These are phyloP conservation scores for Penicillium sp. DNA, from an alignment of 2,329 filamentous ascomycete genomes.

Conservation along the genomic window DNA sequence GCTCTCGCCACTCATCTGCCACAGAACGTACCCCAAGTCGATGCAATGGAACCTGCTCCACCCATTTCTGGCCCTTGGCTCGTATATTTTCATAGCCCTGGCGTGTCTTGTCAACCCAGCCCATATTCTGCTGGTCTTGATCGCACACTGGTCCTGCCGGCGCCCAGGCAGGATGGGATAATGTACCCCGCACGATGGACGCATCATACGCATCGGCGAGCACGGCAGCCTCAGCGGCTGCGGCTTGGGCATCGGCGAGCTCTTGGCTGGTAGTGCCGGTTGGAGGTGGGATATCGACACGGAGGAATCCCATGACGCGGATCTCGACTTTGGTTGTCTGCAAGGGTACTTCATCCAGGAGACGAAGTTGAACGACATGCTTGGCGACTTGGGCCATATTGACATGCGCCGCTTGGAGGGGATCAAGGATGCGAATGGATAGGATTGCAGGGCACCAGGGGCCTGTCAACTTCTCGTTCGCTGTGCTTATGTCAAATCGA, in stretches of 20 bases:
- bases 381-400: conserved; percentile 53
- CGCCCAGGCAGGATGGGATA: conserved; percentile 44
- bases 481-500: conserved; percentile 34
- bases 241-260: conserved; percentile 38
- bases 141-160: conserved; percentile 24
- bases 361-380: conserved; percentile 47
- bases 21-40: conserved; percentile 58
- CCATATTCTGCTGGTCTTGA: conserved; percentile 31
- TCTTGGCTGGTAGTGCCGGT: conserved; percentile 20
- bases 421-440: conserved; percentile 49
- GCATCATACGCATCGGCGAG: conserved; percentile 44
- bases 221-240: conserved; percentile 37
- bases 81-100: conserved; percentile 54
- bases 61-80: conserved; percentile 53
- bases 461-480: conserved; percentile 36
- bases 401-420: conserved; percentile 50
- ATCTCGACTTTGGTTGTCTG: conserved; percentile 51
- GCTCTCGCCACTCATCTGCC: conserved; percentile 49
- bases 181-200: conserved; percentile 36
- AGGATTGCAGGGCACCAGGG: conserved; percentile 64
- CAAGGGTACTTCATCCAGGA: conserved; percentile 29
- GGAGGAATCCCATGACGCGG: conserved; percentile 63
- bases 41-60: conserved; percentile 63
- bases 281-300: conserved; percentile 35
- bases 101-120: conserved; percentile 45